Percentiles rank a stretch among this genome's conserved stretches.
phyloP scores from a whole-genome alignment of 2,329 filamentous ascomycete genomes.

The Paradendryphiella salina region DNA sequence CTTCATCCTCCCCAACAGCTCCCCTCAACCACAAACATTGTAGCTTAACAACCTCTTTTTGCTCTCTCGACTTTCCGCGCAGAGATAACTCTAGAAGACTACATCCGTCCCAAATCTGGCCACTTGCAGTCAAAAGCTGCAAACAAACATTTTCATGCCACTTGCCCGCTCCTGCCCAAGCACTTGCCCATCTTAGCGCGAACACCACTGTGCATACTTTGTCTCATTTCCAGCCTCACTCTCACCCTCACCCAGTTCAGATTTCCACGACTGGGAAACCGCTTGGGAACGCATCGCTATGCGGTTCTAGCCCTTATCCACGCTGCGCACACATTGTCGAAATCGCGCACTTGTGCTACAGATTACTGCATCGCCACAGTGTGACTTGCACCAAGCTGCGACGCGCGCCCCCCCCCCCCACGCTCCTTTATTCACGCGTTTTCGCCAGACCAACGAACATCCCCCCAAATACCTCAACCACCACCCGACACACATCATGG shows the following conservation, averaged over 20 bases:
- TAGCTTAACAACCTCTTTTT: neutral
- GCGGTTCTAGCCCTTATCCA: conserved; percentile 10
- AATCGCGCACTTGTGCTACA: neutral
- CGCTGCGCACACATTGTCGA: conserved; percentile 2
- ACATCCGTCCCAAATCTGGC: neutral
- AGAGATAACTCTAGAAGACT: neutral
- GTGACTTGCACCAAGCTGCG: conserved; percentile 15
- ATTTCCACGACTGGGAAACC: neutral
- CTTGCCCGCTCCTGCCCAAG: conserved; percentile 11
- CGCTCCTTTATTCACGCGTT: conserved; percentile 14
- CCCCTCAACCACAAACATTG: neutral
- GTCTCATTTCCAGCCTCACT: conserved; percentile 18
- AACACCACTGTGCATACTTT: conserved; percentile 16
- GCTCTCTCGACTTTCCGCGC: neutral
- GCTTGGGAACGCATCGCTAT: conserved; percentile 6
- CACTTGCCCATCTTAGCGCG: conserved; percentile 17
- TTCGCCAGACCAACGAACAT: neutral
- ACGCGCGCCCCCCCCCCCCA: conserved; percentile 25
- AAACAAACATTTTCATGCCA: neutral
- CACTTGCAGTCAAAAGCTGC: neutral
- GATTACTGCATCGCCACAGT: conserved; percentile 14
- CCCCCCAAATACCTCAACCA: conserved; percentile 3
- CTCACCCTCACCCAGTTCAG: conserved; percentile 5
- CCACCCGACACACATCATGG: conserved; percentile 21
- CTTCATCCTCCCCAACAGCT: neutral